Evolutionary conservation across 495 filamentous ascomycete genomes (phyloP).

Genomic region (Tuber calosporum): DNA sequence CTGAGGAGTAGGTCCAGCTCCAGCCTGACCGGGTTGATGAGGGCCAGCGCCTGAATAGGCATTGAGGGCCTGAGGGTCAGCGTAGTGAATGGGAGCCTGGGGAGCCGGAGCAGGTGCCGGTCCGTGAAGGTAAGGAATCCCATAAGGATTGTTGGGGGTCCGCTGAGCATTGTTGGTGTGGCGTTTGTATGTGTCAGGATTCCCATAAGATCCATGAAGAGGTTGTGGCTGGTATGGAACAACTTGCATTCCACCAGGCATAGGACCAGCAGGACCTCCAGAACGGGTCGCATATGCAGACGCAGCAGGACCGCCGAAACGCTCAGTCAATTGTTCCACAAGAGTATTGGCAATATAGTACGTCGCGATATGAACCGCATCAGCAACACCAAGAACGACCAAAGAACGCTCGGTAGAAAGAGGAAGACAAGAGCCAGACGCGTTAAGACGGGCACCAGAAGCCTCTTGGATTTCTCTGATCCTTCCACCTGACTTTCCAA

Average conservation of each 20-base stretch:
- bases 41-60: constrained; percentile 68
- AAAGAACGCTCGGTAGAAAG: constrained; percentile 91
- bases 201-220: constrained; percentile 82
- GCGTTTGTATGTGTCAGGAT: constrained; percentile 78
- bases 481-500: constrained; percentile 87
- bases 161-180: constrained; percentile 61
- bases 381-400: constrained; percentile 83
- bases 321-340: constrained; percentile 89
- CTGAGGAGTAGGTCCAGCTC: constrained; percentile 46
- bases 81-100: constrained; percentile 68
- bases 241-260: constrained; percentile 96
- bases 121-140: constrained; percentile 64
- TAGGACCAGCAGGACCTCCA: constrained; percentile 81
- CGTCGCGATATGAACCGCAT: constrained; percentile 95
- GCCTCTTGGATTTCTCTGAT: constrained; percentile 99
- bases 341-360: constrained; percentile 97
- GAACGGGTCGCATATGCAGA: constrained; percentile 95
- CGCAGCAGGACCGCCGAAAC: constrained; percentile 90
- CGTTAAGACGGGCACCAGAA: constrained; percentile 91
- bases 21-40: constrained; percentile 61
- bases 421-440: constrained; percentile 87
- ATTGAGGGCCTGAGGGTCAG: constrained; percentile 57
- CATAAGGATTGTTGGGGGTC: constrained; percentile 55
- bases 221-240: constrained; percentile 91
- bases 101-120: constrained; percentile 55